phyloP scores from a whole-genome alignment of 768 basidiomycete species.

The Termitomyces heimii region DNA sequence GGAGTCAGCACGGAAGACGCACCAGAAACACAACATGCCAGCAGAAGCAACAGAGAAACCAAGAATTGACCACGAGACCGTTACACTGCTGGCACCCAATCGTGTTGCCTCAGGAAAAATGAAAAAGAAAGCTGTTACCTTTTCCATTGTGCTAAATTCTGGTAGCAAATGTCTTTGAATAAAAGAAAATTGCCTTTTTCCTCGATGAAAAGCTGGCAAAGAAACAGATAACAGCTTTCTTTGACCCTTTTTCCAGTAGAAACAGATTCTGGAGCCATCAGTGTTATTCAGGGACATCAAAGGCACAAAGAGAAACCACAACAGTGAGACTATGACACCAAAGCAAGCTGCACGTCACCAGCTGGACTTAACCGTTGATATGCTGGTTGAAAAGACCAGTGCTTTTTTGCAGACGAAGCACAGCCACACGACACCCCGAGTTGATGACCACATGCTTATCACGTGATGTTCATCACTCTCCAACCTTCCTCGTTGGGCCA shows the following conservation, averaged over 20 bases:
- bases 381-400: no score
- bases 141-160: no score
- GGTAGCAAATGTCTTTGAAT: no score
- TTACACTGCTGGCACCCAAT: no score
- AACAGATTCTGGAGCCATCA: no score
- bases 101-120: no score
- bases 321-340: neutral
- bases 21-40: neutral
- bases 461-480: neutral
- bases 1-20: constrained; percentile 3
- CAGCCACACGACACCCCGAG: neutral
- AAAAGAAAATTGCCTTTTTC: no score
- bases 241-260: no score
- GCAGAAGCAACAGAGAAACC: constrained; percentile 4
- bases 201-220: no score
- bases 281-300: neutral
- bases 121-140: no score
- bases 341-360: neutral
- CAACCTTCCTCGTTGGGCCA: neutral
- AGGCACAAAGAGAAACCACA: neutral
- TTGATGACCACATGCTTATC: neutral
- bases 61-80: neutral
- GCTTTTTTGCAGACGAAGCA: no score
- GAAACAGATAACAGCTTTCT: no score
- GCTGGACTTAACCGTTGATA: neutral